Percentiles rank a stretch among this genome's conserved stretches.
Evolutionary conservation across 208 protist species (phyloP).

Genomic region (Wallacemonas sp.): DNA sequence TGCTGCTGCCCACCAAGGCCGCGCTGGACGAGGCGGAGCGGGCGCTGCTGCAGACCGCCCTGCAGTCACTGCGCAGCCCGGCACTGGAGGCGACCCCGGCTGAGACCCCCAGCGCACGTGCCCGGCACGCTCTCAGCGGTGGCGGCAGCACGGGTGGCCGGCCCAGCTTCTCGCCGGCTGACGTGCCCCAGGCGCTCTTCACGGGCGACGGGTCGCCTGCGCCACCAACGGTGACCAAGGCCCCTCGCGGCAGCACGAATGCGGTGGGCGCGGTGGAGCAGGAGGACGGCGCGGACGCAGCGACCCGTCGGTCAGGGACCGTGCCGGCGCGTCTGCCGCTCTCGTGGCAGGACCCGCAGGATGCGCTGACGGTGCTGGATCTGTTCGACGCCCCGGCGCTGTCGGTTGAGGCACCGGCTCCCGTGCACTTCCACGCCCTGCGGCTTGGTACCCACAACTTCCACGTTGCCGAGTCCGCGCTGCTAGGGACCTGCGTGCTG

Average conservation of each 20-base stretch:
- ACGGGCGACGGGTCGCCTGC: background rate
- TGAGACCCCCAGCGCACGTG: slow-evolving; percentile 15
- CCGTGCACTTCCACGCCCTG: slow-evolving; percentile 26
- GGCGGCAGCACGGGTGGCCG: background rate
- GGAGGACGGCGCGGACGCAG: background rate
- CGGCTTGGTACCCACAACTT: slow-evolving; percentile 30
- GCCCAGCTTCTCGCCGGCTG: slow-evolving; percentile 1
- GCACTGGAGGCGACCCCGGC: background rate
- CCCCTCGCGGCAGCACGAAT: background rate
- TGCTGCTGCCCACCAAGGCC: slow-evolving; percentile 47
- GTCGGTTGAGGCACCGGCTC: background rate
- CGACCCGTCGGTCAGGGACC: slow-evolving; percentile 22
- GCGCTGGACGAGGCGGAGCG: slow-evolving; percentile 47
- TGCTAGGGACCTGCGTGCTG: slow-evolving; percentile 13
- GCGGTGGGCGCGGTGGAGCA: background rate
- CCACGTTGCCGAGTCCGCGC: slow-evolving; percentile 15
- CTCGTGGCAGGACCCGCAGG: background rate
- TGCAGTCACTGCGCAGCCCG: slow-evolving; percentile 41
- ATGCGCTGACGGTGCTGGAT: slow-evolving; percentile 4
- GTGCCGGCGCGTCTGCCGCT: slow-evolving; percentile 15
- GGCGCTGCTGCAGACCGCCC: slow-evolving; percentile 36
- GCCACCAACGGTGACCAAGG: background rate
- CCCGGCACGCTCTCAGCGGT: background rate
- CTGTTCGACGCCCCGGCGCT: slow-evolving; percentile 4
- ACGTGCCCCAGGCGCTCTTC: background rate